phyloP scores from a whole-genome alignment of 106 monocot genomes.

The Phalaenopsis aphrodite region DNA sequence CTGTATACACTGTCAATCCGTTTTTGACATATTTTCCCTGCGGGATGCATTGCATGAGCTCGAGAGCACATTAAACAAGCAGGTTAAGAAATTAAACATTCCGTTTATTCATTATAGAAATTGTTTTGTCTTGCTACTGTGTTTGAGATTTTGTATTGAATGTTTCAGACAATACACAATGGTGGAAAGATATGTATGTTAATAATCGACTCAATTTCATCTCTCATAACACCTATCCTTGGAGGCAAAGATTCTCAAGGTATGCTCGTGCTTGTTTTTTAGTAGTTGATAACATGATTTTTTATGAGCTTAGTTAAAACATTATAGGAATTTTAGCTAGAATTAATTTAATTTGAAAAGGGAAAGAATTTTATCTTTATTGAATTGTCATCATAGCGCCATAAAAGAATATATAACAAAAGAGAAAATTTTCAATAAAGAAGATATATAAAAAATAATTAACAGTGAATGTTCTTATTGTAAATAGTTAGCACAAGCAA shows the following conservation, averaged over 20 bases:
- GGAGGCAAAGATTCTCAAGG: constrained; percentile 73
- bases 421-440: too few species aligned
- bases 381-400: not conserved
- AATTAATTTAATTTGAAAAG: not conserved
- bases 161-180: constrained; percentile 37
- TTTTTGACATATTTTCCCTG: constrained; percentile 82
- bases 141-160: constrained; percentile 6
- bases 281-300: not conserved
- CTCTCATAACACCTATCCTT: constrained; percentile 60
- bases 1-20: constrained; percentile 51
- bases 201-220: constrained; percentile 82
- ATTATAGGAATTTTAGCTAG: not conserved
- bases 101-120: not conserved
- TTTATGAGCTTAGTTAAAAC: not conserved
- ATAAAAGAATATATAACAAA: too few species aligned
- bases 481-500: too few species aligned
- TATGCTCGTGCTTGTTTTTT: constrained; percentile 17
- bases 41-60: constrained; percentile 53
- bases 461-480: too few species aligned
- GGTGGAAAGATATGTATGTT: constrained; percentile 41
- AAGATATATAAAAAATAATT: too few species aligned
- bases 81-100: constrained; percentile 21
- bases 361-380: not conserved
- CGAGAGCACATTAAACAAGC: constrained; percentile 23
- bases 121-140: not conserved